A percentile compares a stretch with the other conserved stretches of the same genome.
Evolutionary conservation across 1,139 yeast genomes (phyloP).

Genomic region (Suhomyces anneliseae): DNA sequence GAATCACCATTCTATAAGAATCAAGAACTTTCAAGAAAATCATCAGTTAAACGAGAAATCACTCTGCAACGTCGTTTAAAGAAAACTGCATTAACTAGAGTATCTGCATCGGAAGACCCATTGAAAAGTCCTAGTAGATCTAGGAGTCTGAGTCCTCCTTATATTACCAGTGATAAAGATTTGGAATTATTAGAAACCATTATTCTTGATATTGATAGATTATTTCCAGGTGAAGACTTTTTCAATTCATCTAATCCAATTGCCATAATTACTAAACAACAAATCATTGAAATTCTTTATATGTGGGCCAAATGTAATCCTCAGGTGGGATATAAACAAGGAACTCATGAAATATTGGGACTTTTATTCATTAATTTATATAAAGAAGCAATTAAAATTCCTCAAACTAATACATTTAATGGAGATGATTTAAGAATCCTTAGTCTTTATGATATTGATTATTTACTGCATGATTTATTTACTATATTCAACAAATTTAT

Average conservation of each 20-base stretch:
- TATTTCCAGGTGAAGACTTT: conserved; percentile 59
- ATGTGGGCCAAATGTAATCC: conserved; percentile 56
- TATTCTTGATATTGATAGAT: conserved; percentile 61
- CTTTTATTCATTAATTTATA: conserved; percentile 52
- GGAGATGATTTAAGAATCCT: conserved; percentile 37
- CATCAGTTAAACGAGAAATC: conserved; percentile 5
- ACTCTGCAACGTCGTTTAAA: conserved; percentile 4
- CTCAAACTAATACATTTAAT: conserved; percentile 35
- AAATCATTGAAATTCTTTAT: conserved; percentile 53
- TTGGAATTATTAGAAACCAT: conserved; percentile 42
- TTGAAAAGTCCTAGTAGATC: conserved; percentile 7
- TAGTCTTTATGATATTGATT: conserved; percentile 39
- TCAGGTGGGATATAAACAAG: conserved; percentile 63
- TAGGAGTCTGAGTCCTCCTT: conserved; percentile 6
- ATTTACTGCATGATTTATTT: conserved; percentile 48
- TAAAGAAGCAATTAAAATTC: conserved; percentile 39
- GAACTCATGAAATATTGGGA: conserved; percentile 69
- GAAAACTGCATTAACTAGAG: conserved; percentile 7
- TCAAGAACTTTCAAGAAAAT: conserved; percentile 11
- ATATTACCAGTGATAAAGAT: conserved; percentile 11
- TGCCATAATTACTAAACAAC: conserved; percentile 32
- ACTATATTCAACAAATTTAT: conserved; percentile 46
- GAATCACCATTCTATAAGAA: conserved; percentile 33
- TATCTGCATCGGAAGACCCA: conserved; percentile 10
- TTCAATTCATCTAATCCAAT: conserved; percentile 33